phyloP scores from a whole-genome alignment of 73 alveolate genomes.

The Paramecium caudatum region DNA sequence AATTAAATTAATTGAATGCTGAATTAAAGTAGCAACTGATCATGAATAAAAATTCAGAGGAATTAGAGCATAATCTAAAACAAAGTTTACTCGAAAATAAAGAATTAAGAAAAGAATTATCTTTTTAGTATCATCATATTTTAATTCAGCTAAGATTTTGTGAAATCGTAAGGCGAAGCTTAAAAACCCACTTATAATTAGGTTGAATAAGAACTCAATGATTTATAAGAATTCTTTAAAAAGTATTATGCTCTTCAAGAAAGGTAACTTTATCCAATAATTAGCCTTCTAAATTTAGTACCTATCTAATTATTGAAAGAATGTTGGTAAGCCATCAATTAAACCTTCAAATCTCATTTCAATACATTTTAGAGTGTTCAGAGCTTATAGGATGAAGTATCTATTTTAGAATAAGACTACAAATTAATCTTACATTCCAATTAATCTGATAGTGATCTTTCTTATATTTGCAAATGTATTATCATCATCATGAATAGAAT shows the following conservation, averaged over 20 bases:
- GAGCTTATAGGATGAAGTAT: neutral
- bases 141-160: neutral
- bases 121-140: neutral
- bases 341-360: slow-evolving; percentile 1
- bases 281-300: neutral
- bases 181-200: neutral
- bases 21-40: neutral
- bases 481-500: neutral
- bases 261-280: neutral
- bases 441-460: neutral
- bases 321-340: slow-evolving; percentile 30
- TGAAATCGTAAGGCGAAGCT: neutral
- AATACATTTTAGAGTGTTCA: neutral
- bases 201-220: slow-evolving; percentile 8
- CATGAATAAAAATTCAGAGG: neutral
- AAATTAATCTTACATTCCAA: neutral
- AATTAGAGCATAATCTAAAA: neutral
- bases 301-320: slow-evolving; percentile 4
- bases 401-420: neutral
- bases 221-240: slow-evolving; percentile 15
- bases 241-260: slow-evolving; percentile 14
- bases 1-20: slow-evolving; percentile 1
- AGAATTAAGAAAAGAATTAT: neutral
- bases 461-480: neutral
- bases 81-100: neutral